Evolutionary conservation across 306 rosid species (phyloP).

Genomic region (Castanopsis chinensis): DNA sequence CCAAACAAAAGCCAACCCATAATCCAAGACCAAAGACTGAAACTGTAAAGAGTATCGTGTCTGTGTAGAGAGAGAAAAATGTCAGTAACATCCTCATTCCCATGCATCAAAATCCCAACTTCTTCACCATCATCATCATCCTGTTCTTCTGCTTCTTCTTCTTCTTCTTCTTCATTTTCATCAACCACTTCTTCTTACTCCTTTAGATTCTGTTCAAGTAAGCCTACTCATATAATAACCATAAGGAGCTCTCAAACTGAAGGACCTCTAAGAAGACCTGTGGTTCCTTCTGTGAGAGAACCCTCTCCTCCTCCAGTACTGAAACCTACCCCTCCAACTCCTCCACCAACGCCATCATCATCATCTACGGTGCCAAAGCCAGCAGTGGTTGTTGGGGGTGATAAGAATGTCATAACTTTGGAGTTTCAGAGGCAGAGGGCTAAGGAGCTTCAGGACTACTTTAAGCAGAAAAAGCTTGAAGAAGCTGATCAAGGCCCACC

Average conservation of each 20-base stretch:
- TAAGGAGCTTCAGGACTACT: conserved; percentile 93
- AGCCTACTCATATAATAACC: conserved; percentile 35
- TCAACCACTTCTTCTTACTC: conserved; percentile 39
- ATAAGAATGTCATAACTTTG: conserved; percentile 52
- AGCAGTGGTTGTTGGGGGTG: conserved; percentile 34
- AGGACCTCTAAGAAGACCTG: conserved; percentile 93
- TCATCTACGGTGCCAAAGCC: conserved; percentile 19
- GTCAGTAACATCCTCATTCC: conserved; percentile 77
- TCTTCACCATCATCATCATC: conserved; percentile 41
- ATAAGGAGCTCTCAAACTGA: conserved; percentile 74
- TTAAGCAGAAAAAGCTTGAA: conserved; percentile 87
- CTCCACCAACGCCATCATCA: background rate
- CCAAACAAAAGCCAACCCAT: conserved; percentile 17
- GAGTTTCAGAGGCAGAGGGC: conserved; percentile 98
- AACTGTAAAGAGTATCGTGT: background rate
- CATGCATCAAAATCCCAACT: conserved; percentile 64
- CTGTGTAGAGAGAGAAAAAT: conserved; percentile 34
- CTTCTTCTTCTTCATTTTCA: conserved; percentile 42
- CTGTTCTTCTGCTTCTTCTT: conserved; percentile 37
- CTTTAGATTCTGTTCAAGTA: conserved; percentile 42
- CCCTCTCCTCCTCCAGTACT: conserved; percentile 58
- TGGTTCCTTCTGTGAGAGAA: conserved; percentile 67
- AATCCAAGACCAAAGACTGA: conserved; percentile 4
- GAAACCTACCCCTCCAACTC: conserved; percentile 58
- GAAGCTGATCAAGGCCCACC: conserved; percentile 72